Base-by-base conservation (phyloP, 345 rosid genomes). In the Eucalyptus cloeziana region DNA sequence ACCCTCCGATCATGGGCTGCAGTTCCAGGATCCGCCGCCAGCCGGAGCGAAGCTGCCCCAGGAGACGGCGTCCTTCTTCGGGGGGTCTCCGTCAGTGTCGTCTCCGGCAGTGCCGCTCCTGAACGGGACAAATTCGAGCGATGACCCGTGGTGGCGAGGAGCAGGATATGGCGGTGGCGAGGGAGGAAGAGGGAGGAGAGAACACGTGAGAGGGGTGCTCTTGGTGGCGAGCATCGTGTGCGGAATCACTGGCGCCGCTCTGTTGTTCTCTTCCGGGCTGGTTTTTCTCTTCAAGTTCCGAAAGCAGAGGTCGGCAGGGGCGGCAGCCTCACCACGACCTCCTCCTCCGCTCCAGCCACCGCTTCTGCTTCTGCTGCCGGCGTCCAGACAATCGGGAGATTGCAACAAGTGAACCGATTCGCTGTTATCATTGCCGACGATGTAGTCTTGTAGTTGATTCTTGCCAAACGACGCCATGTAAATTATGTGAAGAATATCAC, bases 1-100 rank as follows among this genome's bases (percentile, higher is more conserved):
- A 6, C 90, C 90, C 8, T 88, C 90, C 83, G 91, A 90, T 80
- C 91, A 88, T 54, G 90, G 91, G 50, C 88, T 90, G 49, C 80
- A 56, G 24, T 90, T 86, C 91, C 91, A 87, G 87, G 85, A 85
- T 31, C 89, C 86, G 30, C 62, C 85, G 13, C 47, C 49, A 7
- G 58, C 49, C 21, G 76, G 87, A 8, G 56, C 56, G 33, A 62
- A 76, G 31, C 89, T 49, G 21, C 83, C 90, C 60, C 62, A 21
- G 43, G 85, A 54, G 87, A 71, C 30, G 88, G 25, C n/a, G n/a
- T 88, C 88, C 43, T 90, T 90, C 91, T 88, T 88, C 13, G 91
- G 89, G 17, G 50, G 27, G 60, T 54, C 27, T 54, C 60, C 12
- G 12, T 54, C 87, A 7, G 45, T 3, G 19, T 30, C 51, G 40